Conservation (phyloP, 2,329 filamentous ascomycete species). For the Raffaelea albimanens region DNA sequence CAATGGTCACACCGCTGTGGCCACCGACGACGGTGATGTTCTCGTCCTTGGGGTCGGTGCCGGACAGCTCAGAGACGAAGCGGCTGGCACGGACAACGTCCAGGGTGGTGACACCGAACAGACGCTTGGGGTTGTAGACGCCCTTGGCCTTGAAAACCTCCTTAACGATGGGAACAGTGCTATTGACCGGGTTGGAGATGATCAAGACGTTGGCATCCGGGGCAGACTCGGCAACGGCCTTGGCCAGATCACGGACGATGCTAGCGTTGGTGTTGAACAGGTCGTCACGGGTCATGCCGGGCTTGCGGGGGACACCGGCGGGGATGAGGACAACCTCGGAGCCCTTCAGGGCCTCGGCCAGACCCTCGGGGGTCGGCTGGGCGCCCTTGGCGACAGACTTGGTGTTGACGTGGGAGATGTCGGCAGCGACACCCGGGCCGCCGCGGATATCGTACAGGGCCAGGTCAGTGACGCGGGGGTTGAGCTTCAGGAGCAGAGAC, state of each 20-base stretch:
- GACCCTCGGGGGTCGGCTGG: conserved; percentile 65
- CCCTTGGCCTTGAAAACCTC: conserved; percentile 93
- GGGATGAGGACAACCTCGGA: conserved; percentile 95
- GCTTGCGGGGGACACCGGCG: conserved; percentile 96
- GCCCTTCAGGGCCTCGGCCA: conserved; percentile 71
- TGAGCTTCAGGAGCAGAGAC: conserved; percentile 96
- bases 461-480: conserved; percentile 87
- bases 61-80: conserved; percentile 94
- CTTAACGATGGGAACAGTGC: conserved; percentile 92
- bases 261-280: conserved; percentile 99
- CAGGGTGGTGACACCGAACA: conserved; percentile 98
- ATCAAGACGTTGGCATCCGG: conserved; percentile 93
- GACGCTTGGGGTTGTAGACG: conserved; percentile 98
- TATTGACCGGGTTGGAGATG: conserved; percentile 99
- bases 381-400: conserved; percentile 91
- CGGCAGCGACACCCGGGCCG: conserved; percentile 92
- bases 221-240: conserved; percentile 79
- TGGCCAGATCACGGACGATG: conserved; percentile 96
- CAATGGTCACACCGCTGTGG: conserved; percentile 97
- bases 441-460: conserved; percentile 97
- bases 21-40: conserved; percentile 93
- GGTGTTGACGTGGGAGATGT: conserved; percentile 98
- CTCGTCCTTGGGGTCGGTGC: conserved; percentile 82
- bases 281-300: conserved; percentile 99
- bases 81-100: conserved; percentile 95